Base-by-base conservation (phyloP, 495 filamentous ascomycete species). In the Amphirosellinia nigrospora region DNA sequence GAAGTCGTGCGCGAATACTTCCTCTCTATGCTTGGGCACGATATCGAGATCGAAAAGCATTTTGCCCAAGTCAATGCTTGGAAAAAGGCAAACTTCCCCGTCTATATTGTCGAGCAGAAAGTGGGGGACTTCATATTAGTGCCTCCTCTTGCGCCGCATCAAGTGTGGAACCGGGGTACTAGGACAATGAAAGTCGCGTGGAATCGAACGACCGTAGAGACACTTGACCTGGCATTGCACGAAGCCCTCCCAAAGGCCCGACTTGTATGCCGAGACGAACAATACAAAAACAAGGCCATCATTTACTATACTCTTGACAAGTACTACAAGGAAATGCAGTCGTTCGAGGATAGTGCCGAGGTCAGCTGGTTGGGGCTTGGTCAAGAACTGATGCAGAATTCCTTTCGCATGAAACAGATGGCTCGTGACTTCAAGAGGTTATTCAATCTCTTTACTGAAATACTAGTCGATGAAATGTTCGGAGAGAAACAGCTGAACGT, bases 281-380 rank as follows among this genome's bases (percentile, higher is more conserved):
- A 97, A 77, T 99, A 99, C 84, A 99, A 98, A 78, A 97, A 95
- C 82, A 97, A 97, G 75, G 92, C 94, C 21, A 98, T 98, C 69
- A 86, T 98, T 34, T 97, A 91, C 75, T 96, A 89, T 77, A 91
- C 93, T 0, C 84, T 98, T 11, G 82, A 89, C 1, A 92, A 92
- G 65, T 98, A 97, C 70, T 91, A 89, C 41, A 79, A 81, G 3
- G 81, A 92, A 52, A 85, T 98, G 13, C 75, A 82, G 36, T 80
- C 85, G 8, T 77, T 87, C 38, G 85, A 87, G 69, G 79, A 81
- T 48, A 83, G 76, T 8, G 77, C 79, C 21, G 77, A 84, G 28
- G 76, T 80, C 53, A 76, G 77, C 21, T 72, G 78, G 63, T 73
- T 84, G 26, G 82, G 81, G 5, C 73, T 86, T 38, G 84, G 78